phyloP scores from a whole-genome alignment of 371 early-diverging fungal genomes.

The Funneliformis caledonium region DNA sequence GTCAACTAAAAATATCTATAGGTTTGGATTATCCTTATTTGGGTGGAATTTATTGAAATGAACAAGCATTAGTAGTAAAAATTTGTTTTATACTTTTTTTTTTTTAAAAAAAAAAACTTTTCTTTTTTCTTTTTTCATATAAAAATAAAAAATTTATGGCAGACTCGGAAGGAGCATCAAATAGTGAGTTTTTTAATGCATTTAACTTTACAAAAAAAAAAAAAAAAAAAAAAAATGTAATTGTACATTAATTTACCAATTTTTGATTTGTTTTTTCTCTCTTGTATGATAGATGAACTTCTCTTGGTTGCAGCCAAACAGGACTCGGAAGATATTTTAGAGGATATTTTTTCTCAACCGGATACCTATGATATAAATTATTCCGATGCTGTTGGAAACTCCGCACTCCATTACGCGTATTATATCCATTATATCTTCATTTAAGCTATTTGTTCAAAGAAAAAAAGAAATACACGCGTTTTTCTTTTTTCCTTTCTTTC shows the following conservation, averaged over 20 bases:
- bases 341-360: slow-evolving; percentile 43
- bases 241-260: not conserved
- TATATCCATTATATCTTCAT: slow-evolving; percentile 41
- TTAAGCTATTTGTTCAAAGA: not conserved
- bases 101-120: too few species aligned
- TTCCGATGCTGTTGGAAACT: slow-evolving; percentile 46
- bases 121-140: not conserved
- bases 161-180: slow-evolving; percentile 33
- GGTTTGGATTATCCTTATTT: too few species aligned
- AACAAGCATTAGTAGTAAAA: too few species aligned
- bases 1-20: too few species aligned
- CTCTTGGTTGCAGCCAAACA: slow-evolving; percentile 52
- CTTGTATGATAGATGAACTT: slow-evolving; percentile 47
- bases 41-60: too few species aligned
- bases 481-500: not conserved
- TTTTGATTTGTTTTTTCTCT: not conserved
- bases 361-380: slow-evolving; percentile 45
- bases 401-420: slow-evolving; percentile 54
- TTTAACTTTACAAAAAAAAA: not conserved
- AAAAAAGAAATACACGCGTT: not conserved
- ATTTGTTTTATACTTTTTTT: too few species aligned
- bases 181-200: slow-evolving; percentile 25
- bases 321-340: slow-evolving; percentile 49
- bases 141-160: not conserved
- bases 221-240: not conserved